Evolutionary conservation across 2,329 filamentous ascomycete species (phyloP).

Genomic region (Ophiognomonia clavigignenti-juglandacearum): DNA sequence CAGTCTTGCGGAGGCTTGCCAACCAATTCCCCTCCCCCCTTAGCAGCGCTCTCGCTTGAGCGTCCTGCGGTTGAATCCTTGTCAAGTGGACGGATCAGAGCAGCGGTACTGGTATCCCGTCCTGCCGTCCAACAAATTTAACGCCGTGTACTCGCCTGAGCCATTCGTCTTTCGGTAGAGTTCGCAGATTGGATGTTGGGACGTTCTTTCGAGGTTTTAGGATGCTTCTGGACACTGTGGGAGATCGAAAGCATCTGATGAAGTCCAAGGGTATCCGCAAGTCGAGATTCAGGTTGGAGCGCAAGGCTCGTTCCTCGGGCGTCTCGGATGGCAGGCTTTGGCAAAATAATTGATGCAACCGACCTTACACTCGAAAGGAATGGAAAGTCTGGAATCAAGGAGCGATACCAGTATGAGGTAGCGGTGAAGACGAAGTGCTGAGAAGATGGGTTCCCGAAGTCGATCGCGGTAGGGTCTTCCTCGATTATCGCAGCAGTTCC

Average conservation of each 20-base stretch:
- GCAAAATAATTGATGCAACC: no score
- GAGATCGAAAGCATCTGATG: background rate
- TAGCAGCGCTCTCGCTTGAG: background rate
- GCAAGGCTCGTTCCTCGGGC: no score
- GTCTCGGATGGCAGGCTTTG: background rate
- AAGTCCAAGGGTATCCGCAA: background rate
- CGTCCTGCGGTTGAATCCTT: background rate
- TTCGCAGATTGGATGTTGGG: background rate
- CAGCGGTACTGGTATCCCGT: background rate
- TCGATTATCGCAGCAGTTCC: no score
- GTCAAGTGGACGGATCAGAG: constrained; percentile 2
- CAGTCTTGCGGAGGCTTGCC: background rate
- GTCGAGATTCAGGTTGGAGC: no score
- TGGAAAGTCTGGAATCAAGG: no score
- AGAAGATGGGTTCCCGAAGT: background rate
- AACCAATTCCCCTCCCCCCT: background rate
- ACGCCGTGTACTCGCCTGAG: background rate
- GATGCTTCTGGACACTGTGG: no score
- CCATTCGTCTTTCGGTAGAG: constrained; percentile 8
- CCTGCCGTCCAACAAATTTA: background rate
- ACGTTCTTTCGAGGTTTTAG: background rate
- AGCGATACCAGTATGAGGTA: no score
- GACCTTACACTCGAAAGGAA: no score
- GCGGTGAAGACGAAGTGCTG: no score
- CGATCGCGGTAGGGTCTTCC: background rate